These are phyloP conservation scores for Jacaranda mimosifolia DNA, from an alignment of 257 asterid genomes.

Conservation along the genomic window DNA sequence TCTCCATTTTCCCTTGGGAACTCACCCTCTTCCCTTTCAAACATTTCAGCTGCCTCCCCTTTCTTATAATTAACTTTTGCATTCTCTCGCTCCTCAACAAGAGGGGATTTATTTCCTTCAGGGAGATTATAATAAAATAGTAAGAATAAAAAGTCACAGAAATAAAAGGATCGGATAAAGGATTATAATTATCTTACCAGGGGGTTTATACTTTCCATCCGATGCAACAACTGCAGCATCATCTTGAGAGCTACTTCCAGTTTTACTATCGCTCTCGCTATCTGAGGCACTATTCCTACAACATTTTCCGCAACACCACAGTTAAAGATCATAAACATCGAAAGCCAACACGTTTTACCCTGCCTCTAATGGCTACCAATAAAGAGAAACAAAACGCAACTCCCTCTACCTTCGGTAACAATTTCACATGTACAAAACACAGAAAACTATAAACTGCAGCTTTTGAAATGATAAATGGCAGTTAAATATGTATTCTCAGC, in stretches of 20 bases:
- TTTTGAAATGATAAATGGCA: neutral
- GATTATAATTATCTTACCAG: conserved; percentile 50
- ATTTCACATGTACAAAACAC: neutral
- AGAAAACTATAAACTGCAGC: too few relatives aligned
- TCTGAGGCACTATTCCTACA: conserved; percentile 71
- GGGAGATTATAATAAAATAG: conserved; percentile 24
- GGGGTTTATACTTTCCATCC: conserved; percentile 52
- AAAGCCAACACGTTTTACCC: neutral
- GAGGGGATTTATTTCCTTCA: conserved; percentile 56
- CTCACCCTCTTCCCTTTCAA: conserved; percentile 84
- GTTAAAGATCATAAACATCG: conserved; percentile 3
- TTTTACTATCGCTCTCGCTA: conserved; percentile 56
- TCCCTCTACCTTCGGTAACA: neutral
- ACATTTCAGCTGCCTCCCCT: conserved; percentile 55
- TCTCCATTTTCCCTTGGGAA: conserved; percentile 87
- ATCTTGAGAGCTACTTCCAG: conserved; percentile 64
- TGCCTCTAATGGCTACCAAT: neutral
- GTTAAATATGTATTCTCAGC: conserved; percentile 6
- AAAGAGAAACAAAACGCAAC: neutral
- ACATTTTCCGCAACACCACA: conserved; percentile 28
- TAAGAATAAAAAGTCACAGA: neutral
- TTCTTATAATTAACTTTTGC: conserved; percentile 50
- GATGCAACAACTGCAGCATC: conserved; percentile 44
- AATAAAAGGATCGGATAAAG: neutral
- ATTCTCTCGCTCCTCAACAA: conserved; percentile 55